Evolutionary conservation across 2,329 filamentous ascomycete species (phyloP).

Genomic region (Rhynchosporium agropyri): DNA sequence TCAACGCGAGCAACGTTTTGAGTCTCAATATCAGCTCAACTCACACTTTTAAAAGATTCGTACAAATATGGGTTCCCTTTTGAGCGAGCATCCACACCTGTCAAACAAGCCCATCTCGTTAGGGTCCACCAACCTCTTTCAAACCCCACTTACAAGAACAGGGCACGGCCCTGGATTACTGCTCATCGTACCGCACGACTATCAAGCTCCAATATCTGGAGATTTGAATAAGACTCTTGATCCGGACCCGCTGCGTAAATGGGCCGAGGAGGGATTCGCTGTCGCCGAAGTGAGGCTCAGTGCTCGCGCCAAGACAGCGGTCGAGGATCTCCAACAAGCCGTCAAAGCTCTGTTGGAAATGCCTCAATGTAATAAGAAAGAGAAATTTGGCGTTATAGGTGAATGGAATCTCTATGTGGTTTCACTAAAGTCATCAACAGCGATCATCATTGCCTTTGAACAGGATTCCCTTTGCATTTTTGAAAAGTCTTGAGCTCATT

Average conservation of each 20-base stretch:
- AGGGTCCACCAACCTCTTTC: constrained; percentile 14
- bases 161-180: constrained; percentile 44
- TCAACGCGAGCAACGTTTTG: too few species aligned
- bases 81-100: neutral
- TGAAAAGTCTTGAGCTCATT: neutral
- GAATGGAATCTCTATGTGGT: neutral
- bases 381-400: constrained; percentile 25
- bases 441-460: neutral
- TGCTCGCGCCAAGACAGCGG: neutral
- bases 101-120: constrained; percentile 18
- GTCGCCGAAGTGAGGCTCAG: constrained; percentile 34
- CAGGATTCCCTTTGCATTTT: too few species aligned
- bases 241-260: constrained; percentile 43
- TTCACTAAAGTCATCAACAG: too few species aligned
- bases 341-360: constrained; percentile 22
- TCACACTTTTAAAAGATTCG: too few species aligned
- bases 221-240: constrained; percentile 26
- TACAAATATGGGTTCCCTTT: neutral
- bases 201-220: constrained; percentile 24
- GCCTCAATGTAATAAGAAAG: constrained; percentile 21
- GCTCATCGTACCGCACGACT: constrained; percentile 34
- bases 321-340: constrained; percentile 5
- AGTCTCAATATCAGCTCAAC: neutral
- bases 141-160: constrained; percentile 34
- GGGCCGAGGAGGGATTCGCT: constrained; percentile 45